Evolutionary conservation across 306 rosid species (phyloP).

Genomic region (Castanea sativa): DNA sequence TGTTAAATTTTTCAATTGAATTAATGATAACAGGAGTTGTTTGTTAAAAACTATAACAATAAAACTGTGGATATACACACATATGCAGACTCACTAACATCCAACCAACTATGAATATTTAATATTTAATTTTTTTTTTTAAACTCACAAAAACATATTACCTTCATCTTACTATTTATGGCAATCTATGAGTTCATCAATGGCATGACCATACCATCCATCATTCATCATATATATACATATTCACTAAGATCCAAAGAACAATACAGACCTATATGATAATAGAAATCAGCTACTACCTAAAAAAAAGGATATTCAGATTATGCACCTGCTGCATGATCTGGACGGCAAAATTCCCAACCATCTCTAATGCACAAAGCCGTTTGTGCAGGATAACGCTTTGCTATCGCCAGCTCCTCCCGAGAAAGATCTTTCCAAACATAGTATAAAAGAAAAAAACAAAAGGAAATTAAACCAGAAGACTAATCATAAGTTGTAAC

Average conservation of each 20-base stretch:
- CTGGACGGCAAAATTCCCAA: slow-evolving; percentile 90
- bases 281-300: background rate
- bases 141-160: background rate
- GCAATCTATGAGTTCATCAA: background rate
- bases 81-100: background rate
- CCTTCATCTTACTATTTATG: background rate
- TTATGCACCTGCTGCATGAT: slow-evolving; percentile 58
- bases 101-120: background rate
- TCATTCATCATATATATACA: background rate
- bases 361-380: slow-evolving; percentile 91
- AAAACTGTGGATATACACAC: background rate
- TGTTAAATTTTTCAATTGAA: background rate
- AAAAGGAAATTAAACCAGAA: background rate
- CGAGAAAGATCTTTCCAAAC: slow-evolving; percentile 72
- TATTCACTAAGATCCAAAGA: background rate
- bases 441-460: slow-evolving; percentile 4
- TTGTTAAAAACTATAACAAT: background rate
- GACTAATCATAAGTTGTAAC: background rate
- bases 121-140: background rate
- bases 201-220: background rate
- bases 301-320: background rate
- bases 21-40: background rate
- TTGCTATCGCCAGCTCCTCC: slow-evolving; percentile 69
- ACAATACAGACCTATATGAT: background rate
- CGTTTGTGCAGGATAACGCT: slow-evolving; percentile 81